Percentiles rank a stretch among this genome's conserved stretches.
These are phyloP conservation scores for Diplodia corticola DNA, from an alignment of 2,329 filamentous ascomycete species.

Conservation along the genomic window DNA sequence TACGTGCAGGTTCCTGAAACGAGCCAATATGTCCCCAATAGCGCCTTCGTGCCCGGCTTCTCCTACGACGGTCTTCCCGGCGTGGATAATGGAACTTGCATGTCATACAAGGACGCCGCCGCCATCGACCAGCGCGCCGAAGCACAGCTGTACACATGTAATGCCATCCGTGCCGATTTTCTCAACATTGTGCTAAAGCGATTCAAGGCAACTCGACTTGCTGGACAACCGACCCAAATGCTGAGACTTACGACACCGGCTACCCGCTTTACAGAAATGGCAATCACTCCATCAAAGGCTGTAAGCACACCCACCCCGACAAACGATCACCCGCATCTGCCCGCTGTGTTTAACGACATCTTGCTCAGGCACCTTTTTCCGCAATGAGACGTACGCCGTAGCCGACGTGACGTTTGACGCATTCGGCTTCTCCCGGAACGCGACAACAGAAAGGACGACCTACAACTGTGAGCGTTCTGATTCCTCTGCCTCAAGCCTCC, in stretches of 20 bases:
- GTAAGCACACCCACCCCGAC: background rate
- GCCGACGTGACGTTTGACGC: background rate
- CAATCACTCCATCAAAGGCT: background rate
- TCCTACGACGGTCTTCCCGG: background rate
- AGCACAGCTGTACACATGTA: background rate
- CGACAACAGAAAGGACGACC: background rate
- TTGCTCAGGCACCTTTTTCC: background rate
- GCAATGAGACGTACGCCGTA: background rate
- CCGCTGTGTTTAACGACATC: background rate
- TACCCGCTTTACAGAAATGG: background rate
- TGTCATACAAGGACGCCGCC: background rate
- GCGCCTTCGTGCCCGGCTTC: background rate
- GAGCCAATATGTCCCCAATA: background rate
- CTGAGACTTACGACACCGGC: background rate
- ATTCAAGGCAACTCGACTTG: background rate
- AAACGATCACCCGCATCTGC: background rate
- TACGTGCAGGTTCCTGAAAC: background rate
- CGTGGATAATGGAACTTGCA: background rate
- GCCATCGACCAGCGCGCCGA: background rate
- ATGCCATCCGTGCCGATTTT: background rate
- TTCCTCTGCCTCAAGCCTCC: too few species aligned
- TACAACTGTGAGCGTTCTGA: background rate
- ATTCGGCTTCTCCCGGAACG: background rate
- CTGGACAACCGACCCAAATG: background rate
- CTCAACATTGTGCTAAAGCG: background rate